Percentiles rank a stretch among this genome's conserved stretches.
Conservation (phyloP, 345 rosid genomes). For the Gossypium herbaceum region DNA sequence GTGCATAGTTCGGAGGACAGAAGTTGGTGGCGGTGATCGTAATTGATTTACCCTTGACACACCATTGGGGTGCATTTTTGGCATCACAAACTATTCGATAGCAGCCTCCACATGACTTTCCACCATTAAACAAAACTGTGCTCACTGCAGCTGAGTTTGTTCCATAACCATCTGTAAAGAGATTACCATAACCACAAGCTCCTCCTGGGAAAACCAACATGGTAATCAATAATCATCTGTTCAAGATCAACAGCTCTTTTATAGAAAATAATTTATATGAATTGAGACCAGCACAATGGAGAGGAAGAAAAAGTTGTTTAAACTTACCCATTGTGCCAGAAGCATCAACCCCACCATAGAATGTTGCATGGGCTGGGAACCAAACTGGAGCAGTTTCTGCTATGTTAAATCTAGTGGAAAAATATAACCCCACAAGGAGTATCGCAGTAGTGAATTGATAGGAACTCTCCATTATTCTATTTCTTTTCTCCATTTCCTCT, state of each 20-base stretch:
- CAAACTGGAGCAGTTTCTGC: conserved; percentile 42
- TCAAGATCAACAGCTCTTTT: not conserved
- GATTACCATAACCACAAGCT: conserved; percentile 77
- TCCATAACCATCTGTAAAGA: conserved; percentile 61
- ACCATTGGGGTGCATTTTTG: conserved; percentile 52
- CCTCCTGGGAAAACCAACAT: conserved; percentile 43
- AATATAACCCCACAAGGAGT: conserved; percentile 24
- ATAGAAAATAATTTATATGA: not conserved
- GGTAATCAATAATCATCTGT: not conserved
- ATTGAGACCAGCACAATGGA: not conserved
- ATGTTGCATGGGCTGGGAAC: conserved; percentile 53
- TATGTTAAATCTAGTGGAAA: conserved; percentile 16
- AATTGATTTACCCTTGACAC: conserved; percentile 48
- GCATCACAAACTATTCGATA: conserved; percentile 57
- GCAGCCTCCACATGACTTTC: conserved; percentile 67
- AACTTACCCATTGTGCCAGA: conserved; percentile 56
- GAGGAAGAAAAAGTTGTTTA: not conserved
- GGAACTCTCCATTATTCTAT: conserved; percentile 25
- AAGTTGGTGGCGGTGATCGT: conserved; percentile 74
- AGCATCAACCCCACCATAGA: conserved; percentile 62
- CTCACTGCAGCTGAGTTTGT: conserved; percentile 63
- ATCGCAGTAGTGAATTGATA: conserved; percentile 15
- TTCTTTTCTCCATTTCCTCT: not conserved
- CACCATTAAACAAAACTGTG: conserved; percentile 57
- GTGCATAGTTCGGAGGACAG: conserved; percentile 74